A percentile compares a stretch with the other conserved stretches of the same genome.
Conservation (phyloP, 306 rosid species). For the Medicago arabica region DNA sequence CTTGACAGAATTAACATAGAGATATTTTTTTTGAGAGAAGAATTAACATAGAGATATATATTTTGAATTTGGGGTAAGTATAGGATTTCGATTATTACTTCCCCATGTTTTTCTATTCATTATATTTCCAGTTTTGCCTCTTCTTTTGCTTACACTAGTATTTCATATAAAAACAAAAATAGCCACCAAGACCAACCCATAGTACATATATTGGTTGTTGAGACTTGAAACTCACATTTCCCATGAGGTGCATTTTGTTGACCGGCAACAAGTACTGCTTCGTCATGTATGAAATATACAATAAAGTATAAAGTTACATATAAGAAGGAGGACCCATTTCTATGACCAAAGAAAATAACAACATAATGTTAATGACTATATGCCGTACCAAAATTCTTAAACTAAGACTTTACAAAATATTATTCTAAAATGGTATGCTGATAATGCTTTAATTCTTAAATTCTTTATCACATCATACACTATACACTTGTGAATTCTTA, state of each 20-base stretch:
- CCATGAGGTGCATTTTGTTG: constrained; percentile 43
- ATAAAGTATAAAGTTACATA: background rate
- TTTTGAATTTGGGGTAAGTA: background rate
- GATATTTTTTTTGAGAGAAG: no score
- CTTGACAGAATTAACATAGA: background rate
- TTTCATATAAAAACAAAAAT: background rate
- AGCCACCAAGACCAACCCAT: background rate
- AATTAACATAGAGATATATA: no score
- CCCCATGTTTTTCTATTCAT: background rate
- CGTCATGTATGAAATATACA: background rate
- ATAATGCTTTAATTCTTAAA: background rate
- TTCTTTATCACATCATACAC: no score
- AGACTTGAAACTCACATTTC: constrained; percentile 31
- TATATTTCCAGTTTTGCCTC: background rate
- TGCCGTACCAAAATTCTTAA: background rate
- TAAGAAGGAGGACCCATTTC: background rate
- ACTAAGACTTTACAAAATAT: background rate
- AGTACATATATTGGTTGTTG: background rate
- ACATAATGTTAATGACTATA: constrained; percentile 4
- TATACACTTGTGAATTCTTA: no score
- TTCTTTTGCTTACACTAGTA: background rate
- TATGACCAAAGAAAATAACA: constrained; percentile 8
- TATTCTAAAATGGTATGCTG: background rate
- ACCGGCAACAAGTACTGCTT: constrained; percentile 3
- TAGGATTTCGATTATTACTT: background rate